Evolutionary conservation across 2,329 filamentous ascomycete species (phyloP).

Genomic region (Aspergillus quadricinctus): DNA sequence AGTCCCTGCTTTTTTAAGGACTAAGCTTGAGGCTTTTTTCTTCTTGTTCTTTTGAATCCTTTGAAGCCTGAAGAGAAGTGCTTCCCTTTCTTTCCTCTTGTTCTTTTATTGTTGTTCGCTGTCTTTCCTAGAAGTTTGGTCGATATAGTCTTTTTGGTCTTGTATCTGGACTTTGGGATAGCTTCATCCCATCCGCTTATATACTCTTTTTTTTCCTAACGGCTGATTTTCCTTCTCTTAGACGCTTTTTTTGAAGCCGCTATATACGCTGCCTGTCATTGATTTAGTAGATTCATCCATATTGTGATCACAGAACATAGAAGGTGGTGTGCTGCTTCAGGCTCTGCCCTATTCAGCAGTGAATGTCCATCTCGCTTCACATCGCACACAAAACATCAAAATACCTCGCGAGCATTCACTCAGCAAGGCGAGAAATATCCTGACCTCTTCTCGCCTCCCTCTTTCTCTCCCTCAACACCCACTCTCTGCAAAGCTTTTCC

Average conservation of each 20-base stretch:
- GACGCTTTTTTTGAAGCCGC: not conserved
- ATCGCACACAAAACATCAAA: conserved; percentile 5
- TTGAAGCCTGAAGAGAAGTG: not conserved
- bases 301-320: conserved; percentile 3
- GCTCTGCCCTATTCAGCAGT: conserved; percentile 5
- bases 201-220: not conserved
- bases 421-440: conserved; percentile 1
- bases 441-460: conserved; percentile 6
- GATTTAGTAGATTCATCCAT: not conserved
- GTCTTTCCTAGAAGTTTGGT: not conserved
- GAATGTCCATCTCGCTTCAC: conserved; percentile 9
- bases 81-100: not conserved
- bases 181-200: not conserved
- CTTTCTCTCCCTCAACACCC: conserved; percentile 4
- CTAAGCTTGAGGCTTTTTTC: conserved; percentile 1
- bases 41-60: conserved; percentile 3
- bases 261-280: not conserved
- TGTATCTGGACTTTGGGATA: not conserved
- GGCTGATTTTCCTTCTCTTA: not conserved
- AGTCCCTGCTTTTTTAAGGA: not conserved
- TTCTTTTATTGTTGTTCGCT: not conserved
- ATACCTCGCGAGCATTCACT: conserved; percentile 6
- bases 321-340: not conserved
- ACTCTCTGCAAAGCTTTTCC: not conserved
- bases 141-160: not conserved